These are phyloP conservation scores for Colletotrichum noveboracense DNA, from an alignment of 2,329 filamentous ascomycete species.

Conservation along the genomic window DNA sequence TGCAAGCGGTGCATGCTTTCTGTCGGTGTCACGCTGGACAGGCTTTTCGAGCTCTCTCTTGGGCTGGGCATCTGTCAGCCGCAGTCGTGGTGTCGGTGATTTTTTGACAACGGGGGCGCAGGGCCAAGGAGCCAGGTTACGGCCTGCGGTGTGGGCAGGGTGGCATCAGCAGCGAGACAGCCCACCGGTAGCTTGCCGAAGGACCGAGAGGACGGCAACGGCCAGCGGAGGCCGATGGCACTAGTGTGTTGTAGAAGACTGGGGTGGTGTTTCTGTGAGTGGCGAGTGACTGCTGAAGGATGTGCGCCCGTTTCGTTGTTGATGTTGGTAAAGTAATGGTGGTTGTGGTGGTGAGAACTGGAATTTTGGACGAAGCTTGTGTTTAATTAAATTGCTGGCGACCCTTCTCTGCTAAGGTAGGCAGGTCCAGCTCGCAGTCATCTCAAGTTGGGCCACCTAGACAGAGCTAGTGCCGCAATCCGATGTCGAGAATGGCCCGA, in stretches of 20 bases:
- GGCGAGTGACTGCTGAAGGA: neutral
- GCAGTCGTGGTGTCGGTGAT: neutral
- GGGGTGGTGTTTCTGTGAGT: neutral
- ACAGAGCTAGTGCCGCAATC: neutral
- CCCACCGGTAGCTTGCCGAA: neutral
- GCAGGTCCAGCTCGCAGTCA: neutral
- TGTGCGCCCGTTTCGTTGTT: neutral
- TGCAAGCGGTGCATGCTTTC: neutral
- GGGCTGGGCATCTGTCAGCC: neutral
- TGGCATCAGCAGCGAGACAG: neutral
- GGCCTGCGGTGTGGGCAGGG: neutral
- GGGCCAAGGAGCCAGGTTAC: slow-evolving; percentile 1
- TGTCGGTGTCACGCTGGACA: neutral
- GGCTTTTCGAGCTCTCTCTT: neutral
- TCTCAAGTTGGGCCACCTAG: neutral
- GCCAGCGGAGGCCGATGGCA: neutral
- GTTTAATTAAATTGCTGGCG: neutral
- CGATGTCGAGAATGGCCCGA: neutral
- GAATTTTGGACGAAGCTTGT: neutral
- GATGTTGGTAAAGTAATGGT: neutral
- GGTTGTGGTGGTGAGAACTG: neutral
- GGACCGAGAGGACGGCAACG: neutral
- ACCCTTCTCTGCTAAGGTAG: neutral
- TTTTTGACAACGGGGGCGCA: slow-evolving; percentile 6
- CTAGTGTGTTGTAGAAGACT: neutral